Evolutionary conservation across 1,139 yeast species (phyloP), one percentile per base, ranked within the genome.

Genomic region (Scheffersomyces parashehatae): DNA sequence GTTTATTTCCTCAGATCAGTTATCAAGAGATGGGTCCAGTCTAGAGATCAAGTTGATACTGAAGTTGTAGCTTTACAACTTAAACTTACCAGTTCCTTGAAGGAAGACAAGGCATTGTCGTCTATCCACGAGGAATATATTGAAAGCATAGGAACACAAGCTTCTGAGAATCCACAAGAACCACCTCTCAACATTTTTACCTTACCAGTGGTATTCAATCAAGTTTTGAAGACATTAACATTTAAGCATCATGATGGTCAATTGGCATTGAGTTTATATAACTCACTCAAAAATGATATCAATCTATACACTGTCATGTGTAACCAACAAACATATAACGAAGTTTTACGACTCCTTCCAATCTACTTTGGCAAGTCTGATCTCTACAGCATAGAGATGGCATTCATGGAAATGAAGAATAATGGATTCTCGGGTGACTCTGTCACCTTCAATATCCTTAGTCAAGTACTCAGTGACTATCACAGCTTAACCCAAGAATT

Each of bases 311-410:
- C 73, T 3, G 54, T 68, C 6, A 58, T 66, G 11, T 70, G 75
- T 51, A 71, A 71, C 51, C 78, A 74, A 52, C 67, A 62, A 29
- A 71, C 79, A 1, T 73, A 68, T 48, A 74, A 74, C 50, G 71
- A 71, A 48, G 58, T 73, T 6, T 53, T 74, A 36, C 60, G 66
- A 43, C 56, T 64, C n/a, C 54, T 59, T 34, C 73, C 78, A 77
- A 55, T 73, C 0, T 73, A 56, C 50, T 55, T 58, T 38, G 78
- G 78, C 5, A 70, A 69, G 48, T 53, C 68, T 15, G 65, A 64
- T 41, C 55, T 74, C 31, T 64, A 65, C 47, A 65, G 63, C 13
- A 58, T 74, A 31, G 78, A 73, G 50, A 62, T 60, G 48, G 51
- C 62, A 0, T 56, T 55, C 31, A 56, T 59, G 35, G 78, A 73